Percentiles rank a stretch among this genome's conserved stretches.
Conservation (phyloP, 2,329 filamentous ascomycete species). For the Penicillium hordei region DNA sequence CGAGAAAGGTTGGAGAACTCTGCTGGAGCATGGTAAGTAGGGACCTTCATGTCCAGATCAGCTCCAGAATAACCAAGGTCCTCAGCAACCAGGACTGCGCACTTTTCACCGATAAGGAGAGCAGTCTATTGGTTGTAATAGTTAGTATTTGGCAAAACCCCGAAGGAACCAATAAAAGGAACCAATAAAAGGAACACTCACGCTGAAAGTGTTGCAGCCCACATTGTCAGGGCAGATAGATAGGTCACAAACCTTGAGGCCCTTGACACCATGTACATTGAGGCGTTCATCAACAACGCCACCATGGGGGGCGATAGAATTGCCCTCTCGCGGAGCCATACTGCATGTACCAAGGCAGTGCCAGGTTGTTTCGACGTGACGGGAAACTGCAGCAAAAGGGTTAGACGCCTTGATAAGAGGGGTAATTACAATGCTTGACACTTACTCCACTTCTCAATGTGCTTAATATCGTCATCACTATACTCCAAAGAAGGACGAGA, state of each 20-base stretch:
- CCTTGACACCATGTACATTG: slow-evolving; percentile 74
- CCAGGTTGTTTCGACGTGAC: slow-evolving; percentile 76
- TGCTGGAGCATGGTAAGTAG: slow-evolving; percentile 58
- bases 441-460: slow-evolving; percentile 62
- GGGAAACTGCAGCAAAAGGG: slow-evolving; percentile 50
- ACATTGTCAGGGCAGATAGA: slow-evolving; percentile 78
- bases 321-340: slow-evolving; percentile 74
- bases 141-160: background rate
- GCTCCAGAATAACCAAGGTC: slow-evolving; percentile 72
- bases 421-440: background rate
- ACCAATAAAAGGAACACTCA: slow-evolving; percentile 20
- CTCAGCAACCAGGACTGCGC: slow-evolving; percentile 66
- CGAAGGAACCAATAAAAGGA: background rate
- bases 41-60: slow-evolving; percentile 75
- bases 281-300: slow-evolving; percentile 75
- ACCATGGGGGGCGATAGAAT: slow-evolving; percentile 72
- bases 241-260: slow-evolving; percentile 74
- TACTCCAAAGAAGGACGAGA: slow-evolving; percentile 67
- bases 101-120: slow-evolving; percentile 74
- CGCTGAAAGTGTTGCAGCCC: slow-evolving; percentile 63
- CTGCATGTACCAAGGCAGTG: slow-evolving; percentile 68
- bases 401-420: background rate
- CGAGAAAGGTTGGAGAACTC: slow-evolving; percentile 36
- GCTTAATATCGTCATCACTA: slow-evolving; percentile 52
- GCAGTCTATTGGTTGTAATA: slow-evolving; percentile 55